Evolutionary conservation across 2,329 filamentous ascomycete species (phyloP).

Genomic region (Tolypocladium tropicale): DNA sequence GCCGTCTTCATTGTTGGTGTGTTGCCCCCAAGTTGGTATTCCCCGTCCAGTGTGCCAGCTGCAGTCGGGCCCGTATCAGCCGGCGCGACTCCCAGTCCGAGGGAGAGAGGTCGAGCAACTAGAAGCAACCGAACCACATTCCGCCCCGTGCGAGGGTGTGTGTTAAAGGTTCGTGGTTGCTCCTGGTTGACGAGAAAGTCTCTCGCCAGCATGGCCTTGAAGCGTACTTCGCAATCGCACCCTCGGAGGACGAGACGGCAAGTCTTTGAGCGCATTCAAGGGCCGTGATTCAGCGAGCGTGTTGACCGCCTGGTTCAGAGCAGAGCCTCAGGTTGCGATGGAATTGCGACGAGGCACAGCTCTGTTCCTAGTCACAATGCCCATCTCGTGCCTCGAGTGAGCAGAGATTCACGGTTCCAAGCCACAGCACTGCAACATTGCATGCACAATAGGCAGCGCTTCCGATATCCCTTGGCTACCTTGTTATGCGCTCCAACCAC

Average conservation of each 20-base stretch:
- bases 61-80: too few species aligned
- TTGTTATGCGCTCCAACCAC: neutral
- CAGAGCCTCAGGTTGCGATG: neutral
- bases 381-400: neutral
- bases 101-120: neutral
- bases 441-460: neutral
- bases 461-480: neutral
- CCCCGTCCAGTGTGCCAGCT: too few species aligned
- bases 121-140: neutral
- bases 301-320: neutral
- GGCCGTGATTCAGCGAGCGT: neutral
- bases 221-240: neutral
- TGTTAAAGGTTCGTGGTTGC: neutral
- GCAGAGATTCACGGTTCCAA: neutral
- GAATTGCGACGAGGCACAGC: neutral
- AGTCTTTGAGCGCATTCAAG: neutral
- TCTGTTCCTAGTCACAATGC: neutral
- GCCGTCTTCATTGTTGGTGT: conserved; percentile 1
- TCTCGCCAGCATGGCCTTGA: neutral
- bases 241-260: neutral
- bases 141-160: neutral
- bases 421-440: neutral
- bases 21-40: conserved; percentile 2
- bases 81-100: neutral
- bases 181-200: neutral